Evolutionary conservation across 2,329 filamentous ascomycete genomes (phyloP).

Genomic region (Phaeosphaeriaceae sp.): DNA sequence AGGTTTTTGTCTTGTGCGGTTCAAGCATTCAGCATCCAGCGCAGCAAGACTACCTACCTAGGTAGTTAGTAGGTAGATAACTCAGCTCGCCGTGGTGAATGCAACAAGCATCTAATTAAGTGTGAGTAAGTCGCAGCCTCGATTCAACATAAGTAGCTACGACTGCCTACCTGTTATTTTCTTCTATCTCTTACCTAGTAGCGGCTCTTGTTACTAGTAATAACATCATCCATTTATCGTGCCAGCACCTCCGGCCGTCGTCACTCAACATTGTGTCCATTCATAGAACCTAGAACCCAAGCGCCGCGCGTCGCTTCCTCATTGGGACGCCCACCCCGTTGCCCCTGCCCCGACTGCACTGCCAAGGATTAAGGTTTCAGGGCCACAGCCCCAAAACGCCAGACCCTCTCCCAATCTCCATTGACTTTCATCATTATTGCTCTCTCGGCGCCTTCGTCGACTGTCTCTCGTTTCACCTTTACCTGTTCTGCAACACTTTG

Average conservation of each 20-base stretch:
- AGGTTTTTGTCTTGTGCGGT: not conserved
- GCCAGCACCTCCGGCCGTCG: too few species aligned
- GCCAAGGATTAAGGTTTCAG: slow-evolving; percentile 36
- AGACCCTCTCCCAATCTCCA: slow-evolving; percentile 22
- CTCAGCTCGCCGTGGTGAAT: not conserved
- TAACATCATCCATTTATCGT: too few species aligned
- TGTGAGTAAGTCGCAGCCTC: slow-evolving; percentile 21
- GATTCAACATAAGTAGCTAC: slow-evolving; percentile 23
- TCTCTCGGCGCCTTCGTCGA: slow-evolving; percentile 27
- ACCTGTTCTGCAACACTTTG: slow-evolving; percentile 9
- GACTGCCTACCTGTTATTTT: too few species aligned
- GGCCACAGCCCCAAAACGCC: slow-evolving; percentile 29
- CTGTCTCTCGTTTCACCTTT: slow-evolving; percentile 45
- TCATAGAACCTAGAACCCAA: slow-evolving; percentile 9
- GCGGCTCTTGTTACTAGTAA: too few species aligned
- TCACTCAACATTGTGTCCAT: too few species aligned
- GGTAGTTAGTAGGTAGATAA: too few species aligned
- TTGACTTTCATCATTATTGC: slow-evolving; percentile 26
- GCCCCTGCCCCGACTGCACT: slow-evolving; percentile 26
- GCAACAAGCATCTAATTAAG: too few species aligned
- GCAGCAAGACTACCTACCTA: too few species aligned
- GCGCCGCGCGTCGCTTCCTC: slow-evolving; percentile 35
- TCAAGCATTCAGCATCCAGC: not conserved
- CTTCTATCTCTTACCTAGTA: too few species aligned
- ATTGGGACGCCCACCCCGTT: slow-evolving; percentile 27